phyloP scores from a whole-genome alignment of 2,329 filamentous ascomycete species.

The Aschersonia sp. region DNA sequence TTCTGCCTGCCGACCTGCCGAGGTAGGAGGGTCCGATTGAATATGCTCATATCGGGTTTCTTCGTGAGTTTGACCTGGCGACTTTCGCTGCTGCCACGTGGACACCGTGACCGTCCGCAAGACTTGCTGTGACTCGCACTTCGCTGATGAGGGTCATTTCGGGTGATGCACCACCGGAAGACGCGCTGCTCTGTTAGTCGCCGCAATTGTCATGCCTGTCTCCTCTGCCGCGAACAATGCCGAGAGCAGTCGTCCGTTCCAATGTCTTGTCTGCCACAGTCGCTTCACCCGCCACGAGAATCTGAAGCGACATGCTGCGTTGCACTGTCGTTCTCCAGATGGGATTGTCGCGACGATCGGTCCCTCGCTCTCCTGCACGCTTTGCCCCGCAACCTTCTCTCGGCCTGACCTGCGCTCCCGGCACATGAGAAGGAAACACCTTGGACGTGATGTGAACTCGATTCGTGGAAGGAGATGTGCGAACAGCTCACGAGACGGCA shows the following conservation, averaged over 20 bases:
- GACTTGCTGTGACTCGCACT: too few species aligned
- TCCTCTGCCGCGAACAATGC: not conserved
- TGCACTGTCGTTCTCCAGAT: conserved; percentile 18
- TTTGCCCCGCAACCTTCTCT: conserved; percentile 24
- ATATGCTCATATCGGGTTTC: too few species aligned
- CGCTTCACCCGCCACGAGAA: conserved; percentile 11
- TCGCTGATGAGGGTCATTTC: too few species aligned
- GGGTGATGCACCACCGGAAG: too few species aligned
- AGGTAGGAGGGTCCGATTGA: too few species aligned
- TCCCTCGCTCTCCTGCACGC: conserved; percentile 16
- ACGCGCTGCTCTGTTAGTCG: too few species aligned
- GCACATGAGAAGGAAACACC: conserved; percentile 26
- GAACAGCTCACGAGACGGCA: not conserved
- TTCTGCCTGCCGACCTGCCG: too few species aligned
- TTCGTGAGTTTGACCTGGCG: too few species aligned
- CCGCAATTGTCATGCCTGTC: too few species aligned
- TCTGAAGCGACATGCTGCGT: conserved; percentile 22
- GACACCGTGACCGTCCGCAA: too few species aligned
- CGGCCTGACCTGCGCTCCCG: conserved; percentile 22
- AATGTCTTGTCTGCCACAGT: conserved; percentile 22
- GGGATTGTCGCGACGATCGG: conserved; percentile 4
- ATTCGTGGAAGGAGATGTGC: not conserved
- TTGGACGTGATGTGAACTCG: not conserved
- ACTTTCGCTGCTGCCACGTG: too few species aligned
- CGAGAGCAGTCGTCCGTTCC: conserved; percentile 18